Evolutionary conservation across 768 basidiomycete genomes (phyloP).

Genomic region (Pleurotus platypus): DNA sequence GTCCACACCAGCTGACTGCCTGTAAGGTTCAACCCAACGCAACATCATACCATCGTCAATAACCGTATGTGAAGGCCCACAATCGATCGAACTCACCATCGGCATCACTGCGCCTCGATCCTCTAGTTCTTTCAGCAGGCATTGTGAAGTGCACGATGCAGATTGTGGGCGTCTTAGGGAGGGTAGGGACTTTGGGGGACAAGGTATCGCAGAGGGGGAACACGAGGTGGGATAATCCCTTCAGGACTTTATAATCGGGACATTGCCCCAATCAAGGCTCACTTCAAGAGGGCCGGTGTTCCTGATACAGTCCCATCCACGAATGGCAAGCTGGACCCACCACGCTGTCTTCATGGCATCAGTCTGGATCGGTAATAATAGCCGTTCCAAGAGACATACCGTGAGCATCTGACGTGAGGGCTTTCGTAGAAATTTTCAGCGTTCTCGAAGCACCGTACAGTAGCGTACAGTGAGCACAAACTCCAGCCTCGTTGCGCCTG

Average conservation of each 20-base stretch:
- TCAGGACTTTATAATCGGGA: conserved; percentile 7
- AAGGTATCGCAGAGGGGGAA: conserved; percentile 11
- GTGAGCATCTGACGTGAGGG: not conserved
- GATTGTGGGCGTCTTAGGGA: conserved; percentile 4
- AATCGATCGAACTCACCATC: conserved; percentile 30
- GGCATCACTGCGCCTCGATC: conserved; percentile 27
- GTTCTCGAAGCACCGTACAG: not conserved
- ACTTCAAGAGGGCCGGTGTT: conserved; percentile 5
- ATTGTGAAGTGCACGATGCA: conserved; percentile 24
- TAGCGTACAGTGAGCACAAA: not conserved
- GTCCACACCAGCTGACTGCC: conserved; percentile 46
- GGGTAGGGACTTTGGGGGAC: conserved; percentile 5
- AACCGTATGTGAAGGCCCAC: not conserved
- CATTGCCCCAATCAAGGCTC: conserved; percentile 7
- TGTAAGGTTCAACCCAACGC: conserved; percentile 14
- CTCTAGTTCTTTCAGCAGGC: conserved; percentile 45
- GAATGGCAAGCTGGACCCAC: conserved; percentile 1
- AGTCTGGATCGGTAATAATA: conserved; percentile 8
- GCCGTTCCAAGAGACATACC: not conserved
- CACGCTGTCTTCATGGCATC: conserved; percentile 2
- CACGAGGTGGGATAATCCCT: conserved; percentile 6
- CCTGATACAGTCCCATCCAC: conserved; percentile 6
- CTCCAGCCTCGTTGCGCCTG: conserved; percentile 6
- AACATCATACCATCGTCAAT: conserved; percentile 6
- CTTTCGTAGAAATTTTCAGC: not conserved